Conservation (phyloP, 495 filamentous ascomycete species). For the Gamarada debralockiae region DNA sequence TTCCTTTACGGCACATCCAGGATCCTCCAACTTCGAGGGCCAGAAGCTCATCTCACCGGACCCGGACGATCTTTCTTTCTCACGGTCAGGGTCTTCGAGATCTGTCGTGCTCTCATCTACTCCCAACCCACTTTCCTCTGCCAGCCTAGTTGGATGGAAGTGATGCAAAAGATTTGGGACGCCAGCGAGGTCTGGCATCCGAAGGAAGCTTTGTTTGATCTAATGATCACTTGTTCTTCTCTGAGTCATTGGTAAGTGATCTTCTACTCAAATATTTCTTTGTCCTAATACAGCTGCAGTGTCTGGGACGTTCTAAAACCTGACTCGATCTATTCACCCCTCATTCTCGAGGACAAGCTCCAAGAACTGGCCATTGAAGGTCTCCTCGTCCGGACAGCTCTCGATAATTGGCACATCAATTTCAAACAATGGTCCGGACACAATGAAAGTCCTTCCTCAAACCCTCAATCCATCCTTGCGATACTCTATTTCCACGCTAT, state of each 20-base stretch:
- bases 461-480: slow-evolving; percentile 5
- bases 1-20: slow-evolving; percentile 20
- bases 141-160: slow-evolving; percentile 4
- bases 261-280: not conserved
- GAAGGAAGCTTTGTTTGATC: slow-evolving; percentile 19
- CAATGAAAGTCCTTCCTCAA: not conserved
- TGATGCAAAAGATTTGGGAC: slow-evolving; percentile 6
- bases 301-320: not conserved
- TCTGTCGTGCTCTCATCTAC: slow-evolving; percentile 17
- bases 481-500: slow-evolving; percentile 13
- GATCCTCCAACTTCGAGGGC: slow-evolving; percentile 16
- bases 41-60: not conserved
- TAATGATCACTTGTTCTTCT: slow-evolving; percentile 16
- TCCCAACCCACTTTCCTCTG: slow-evolving; percentile 11
- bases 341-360: not conserved
- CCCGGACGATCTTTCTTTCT: slow-evolving; percentile 16
- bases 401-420: slow-evolving; percentile 5
- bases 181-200: slow-evolving; percentile 6
- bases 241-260: slow-evolving; percentile 8
- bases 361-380: slow-evolving; percentile 5
- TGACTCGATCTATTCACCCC: not conserved
- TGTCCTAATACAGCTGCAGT: not conserved
- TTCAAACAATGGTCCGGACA: not conserved
- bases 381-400: not conserved
- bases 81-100: slow-evolving; percentile 18